phyloP scores from a whole-genome alignment of 805 yeast genomes.

The Kodamaea fukazawae region DNA sequence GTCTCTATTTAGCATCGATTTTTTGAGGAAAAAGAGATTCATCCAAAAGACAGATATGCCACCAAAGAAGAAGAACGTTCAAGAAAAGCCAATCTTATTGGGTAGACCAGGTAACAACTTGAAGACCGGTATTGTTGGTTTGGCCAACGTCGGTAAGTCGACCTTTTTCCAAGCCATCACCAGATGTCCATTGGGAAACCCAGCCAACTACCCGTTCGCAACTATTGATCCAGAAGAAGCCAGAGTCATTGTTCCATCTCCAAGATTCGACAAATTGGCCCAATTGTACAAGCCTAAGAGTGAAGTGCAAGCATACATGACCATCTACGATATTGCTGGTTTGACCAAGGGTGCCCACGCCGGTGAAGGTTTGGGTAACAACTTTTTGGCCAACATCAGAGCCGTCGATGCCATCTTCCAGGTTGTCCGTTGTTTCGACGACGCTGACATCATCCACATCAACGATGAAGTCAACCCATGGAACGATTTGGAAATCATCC shows the following conservation, averaged over 20 bases:
- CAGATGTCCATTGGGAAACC: slow-evolving; percentile 87
- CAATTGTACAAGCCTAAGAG: slow-evolving; percentile 78
- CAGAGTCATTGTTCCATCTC: slow-evolving; percentile 88
- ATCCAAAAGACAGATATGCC: slow-evolving; percentile 47
- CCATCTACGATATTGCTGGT: slow-evolving; percentile 97
- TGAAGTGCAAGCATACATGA: slow-evolving; percentile 87
- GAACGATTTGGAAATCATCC: slow-evolving; percentile 89
- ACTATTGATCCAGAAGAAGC: slow-evolving; percentile 99
- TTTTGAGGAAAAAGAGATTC: slow-evolving; percentile 1
- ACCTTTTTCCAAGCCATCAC: slow-evolving; percentile 98
- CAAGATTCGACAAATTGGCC: slow-evolving; percentile 75
- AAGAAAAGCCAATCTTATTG: slow-evolving; percentile 69
- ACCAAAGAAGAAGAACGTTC: slow-evolving; percentile 64
- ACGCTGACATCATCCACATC: slow-evolving; percentile 95
- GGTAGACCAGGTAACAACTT: slow-evolving; percentile 67
- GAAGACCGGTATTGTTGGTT: slow-evolving; percentile 82
- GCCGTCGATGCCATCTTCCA: slow-evolving; percentile 98
- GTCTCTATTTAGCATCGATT: too few relatives aligned
- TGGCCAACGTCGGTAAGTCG: slow-evolving; percentile 94
- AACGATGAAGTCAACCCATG: slow-evolving; percentile 91
- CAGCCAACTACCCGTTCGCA: slow-evolving; percentile 98
- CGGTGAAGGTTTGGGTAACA: slow-evolving; percentile 98
- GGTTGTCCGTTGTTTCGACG: slow-evolving; percentile 96
- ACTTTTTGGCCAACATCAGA: slow-evolving; percentile 92
- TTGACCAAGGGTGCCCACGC: slow-evolving; percentile 94